Conservation (phyloP, 1,139 yeast genomes). For the Blastobotrys illinoisensis region DNA sequence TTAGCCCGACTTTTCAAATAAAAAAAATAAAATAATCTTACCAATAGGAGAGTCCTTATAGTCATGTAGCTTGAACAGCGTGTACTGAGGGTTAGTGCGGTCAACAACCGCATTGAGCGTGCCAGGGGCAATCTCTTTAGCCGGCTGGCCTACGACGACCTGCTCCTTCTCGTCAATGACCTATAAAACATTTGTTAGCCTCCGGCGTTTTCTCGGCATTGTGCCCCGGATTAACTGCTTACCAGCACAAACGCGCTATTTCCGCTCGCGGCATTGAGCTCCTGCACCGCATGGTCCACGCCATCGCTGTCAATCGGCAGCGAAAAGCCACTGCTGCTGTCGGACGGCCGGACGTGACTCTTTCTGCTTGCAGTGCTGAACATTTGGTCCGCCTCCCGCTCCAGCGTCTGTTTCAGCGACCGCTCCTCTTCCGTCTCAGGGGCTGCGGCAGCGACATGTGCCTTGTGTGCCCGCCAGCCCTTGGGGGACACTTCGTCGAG, state of each 20-base stretch:
- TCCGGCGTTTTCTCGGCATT: background rate
- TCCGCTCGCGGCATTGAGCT: background rate
- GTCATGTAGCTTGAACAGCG: slow-evolving; percentile 37
- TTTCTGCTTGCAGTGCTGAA: slow-evolving; percentile 28
- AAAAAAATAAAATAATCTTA: background rate
- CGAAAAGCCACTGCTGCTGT: background rate
- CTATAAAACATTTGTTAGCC: background rate
- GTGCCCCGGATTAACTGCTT: background rate
- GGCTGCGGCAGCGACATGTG: slow-evolving; percentile 35
- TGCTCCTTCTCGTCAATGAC: slow-evolving; percentile 28
- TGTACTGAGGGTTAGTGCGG: slow-evolving; percentile 51
- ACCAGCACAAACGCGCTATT: slow-evolving; percentile 9
- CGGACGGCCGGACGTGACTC: slow-evolving; percentile 20
- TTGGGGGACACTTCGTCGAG: slow-evolving; percentile 51
- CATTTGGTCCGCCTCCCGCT: slow-evolving; percentile 31
- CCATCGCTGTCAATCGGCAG: slow-evolving; percentile 2
- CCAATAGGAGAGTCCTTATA: slow-evolving; percentile 2
- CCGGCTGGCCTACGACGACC: slow-evolving; percentile 26
- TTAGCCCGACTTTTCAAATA: background rate
- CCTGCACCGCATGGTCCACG: slow-evolving; percentile 3
- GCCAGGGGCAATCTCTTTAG: slow-evolving; percentile 10
- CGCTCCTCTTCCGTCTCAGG: slow-evolving; percentile 60
- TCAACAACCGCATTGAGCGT: slow-evolving; percentile 32
- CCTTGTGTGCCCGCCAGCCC: slow-evolving; percentile 43
- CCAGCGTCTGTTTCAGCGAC: slow-evolving; percentile 14